A percentile compares a stretch with the other conserved stretches of the same genome.
Evolutionary conservation across 495 filamentous ascomycete species (phyloP).

Genomic region (Aspergillus steynii): DNA sequence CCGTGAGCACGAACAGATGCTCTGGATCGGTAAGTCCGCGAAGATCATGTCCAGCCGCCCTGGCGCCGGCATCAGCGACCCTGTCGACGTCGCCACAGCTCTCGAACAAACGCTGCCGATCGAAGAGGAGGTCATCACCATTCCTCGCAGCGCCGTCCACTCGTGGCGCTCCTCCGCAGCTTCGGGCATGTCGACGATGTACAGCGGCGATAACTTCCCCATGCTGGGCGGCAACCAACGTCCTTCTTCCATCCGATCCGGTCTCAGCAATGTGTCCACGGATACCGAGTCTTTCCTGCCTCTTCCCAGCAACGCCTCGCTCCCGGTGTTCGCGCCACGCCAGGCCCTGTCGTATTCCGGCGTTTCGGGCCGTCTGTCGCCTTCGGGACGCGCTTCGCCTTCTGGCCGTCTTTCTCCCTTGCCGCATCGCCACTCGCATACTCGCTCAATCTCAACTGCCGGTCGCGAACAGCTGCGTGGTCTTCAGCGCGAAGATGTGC

Average conservation of each 20-base stretch:
- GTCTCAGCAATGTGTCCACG: constrained; percentile 34
- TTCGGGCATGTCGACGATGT: constrained; percentile 38
- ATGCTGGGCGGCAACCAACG: constrained; percentile 22
- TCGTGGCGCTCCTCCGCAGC: constrained; percentile 43
- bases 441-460: constrained; percentile 31
- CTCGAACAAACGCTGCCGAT: constrained; percentile 31
- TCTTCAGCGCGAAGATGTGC: constrained; percentile 38
- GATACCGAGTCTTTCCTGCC: constrained; percentile 35
- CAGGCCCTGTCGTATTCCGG: constrained; percentile 21
- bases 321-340: constrained; percentile 43
- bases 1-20: constrained; percentile 69
- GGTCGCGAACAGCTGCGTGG: constrained; percentile 40
- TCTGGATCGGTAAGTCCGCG: constrained; percentile 59
- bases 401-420: constrained; percentile 18
- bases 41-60: constrained; percentile 40
- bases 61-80: constrained; percentile 29
- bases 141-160: constrained; percentile 37
- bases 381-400: constrained; percentile 17
- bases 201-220: constrained; percentile 32
- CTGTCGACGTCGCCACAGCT: constrained; percentile 28
- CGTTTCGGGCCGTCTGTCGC: constrained; percentile 18
- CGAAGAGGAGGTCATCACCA: constrained; percentile 44
- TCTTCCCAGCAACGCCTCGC: constrained; percentile 24
- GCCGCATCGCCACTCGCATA: constrained; percentile 20
- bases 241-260: constrained; percentile 31